Evolutionary conservation across 306 rosid genomes (phyloP), one percentile per base, ranked within the genome.

Genomic region (Prunus padus): DNA sequence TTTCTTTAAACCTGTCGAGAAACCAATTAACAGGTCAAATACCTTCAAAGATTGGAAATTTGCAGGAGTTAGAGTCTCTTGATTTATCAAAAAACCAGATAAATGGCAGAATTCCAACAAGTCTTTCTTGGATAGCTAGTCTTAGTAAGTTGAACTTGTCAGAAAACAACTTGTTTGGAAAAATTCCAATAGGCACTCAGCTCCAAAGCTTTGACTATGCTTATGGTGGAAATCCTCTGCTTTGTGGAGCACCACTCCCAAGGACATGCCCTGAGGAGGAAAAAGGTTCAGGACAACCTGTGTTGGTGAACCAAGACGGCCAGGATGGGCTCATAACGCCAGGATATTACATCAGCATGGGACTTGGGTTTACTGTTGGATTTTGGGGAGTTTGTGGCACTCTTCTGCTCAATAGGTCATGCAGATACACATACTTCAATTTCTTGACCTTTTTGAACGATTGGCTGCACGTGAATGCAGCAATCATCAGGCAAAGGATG

Each of bases 11-110:
- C 62, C 15, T 79, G 13, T 83, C 77, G 0, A 45, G 47, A 3
- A 80, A 83, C 65, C 70, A 76, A 4, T 20, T 81, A 46, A 76
- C 18, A 8, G 82, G 84, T 45, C 62, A 72, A 10, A 77, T 84
- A 64, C 80, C 87, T 47, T 23, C 45, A 3, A n/a, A 18, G 12
- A 76, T 80, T 42, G 75, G 84, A 12, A 45, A 62, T 7, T 0
- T 81, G 79, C 1, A 3, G 28, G 0, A 0, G 0, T 45, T 81
- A 40, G 79, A 72, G 1, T 0, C 0, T 1, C 65, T 84, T 18
- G 80, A 77, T 52, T 61, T 77, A 46, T 84, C 87, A 3, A 47
- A 33, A 42, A 82, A 85, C 52, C 52, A 23, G 5, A 42, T 85
- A 5, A 30, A 79, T 51, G 76, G 80, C 3, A n/a, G 13, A 56